phyloP scores from a whole-genome alignment of 163 green algal genomes.

The Scenedesmus sp. region DNA sequence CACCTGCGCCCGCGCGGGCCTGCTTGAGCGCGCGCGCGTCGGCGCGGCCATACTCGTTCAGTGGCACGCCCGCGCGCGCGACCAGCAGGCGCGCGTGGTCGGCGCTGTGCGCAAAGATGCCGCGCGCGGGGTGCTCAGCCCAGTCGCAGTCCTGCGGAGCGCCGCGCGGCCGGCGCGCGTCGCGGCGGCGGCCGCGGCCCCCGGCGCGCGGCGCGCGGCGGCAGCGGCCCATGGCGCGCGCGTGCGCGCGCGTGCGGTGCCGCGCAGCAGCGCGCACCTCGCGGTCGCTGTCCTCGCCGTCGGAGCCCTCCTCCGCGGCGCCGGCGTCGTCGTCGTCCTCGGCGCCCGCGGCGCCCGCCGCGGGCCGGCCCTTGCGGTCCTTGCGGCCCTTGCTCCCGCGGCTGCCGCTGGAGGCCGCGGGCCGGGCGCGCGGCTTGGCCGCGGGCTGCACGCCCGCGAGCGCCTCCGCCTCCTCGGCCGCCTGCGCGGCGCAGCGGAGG shows the following conservation, averaged over 20 bases:
- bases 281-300: conserved; percentile 24
- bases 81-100: conserved; percentile 11
- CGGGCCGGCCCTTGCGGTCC: too few relatives aligned
- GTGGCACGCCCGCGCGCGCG: background rate
- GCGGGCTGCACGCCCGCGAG: background rate
- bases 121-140: conserved; percentile 6
- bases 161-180: background rate
- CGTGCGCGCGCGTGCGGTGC: background rate
- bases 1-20: background rate
- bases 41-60: conserved; percentile 15
- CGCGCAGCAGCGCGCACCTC: conserved; percentile 10
- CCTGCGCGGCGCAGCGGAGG: background rate
- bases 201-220: too few relatives aligned
- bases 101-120: conserved; percentile 24
- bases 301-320: background rate
- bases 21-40: conserved; percentile 27
- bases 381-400: conserved; percentile 12
- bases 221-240: too few relatives aligned
- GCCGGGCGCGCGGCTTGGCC: background rate
- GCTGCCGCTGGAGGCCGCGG: background rate
- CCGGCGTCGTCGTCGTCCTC: background rate
- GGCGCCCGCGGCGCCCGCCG: background rate
- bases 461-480: conserved; percentile 29
- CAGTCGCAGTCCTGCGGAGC: conserved; percentile 23
- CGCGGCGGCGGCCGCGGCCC: too few relatives aligned